phyloP scores from a whole-genome alignment of 2,329 filamentous ascomycete species.

The Fusarium sp. region DNA sequence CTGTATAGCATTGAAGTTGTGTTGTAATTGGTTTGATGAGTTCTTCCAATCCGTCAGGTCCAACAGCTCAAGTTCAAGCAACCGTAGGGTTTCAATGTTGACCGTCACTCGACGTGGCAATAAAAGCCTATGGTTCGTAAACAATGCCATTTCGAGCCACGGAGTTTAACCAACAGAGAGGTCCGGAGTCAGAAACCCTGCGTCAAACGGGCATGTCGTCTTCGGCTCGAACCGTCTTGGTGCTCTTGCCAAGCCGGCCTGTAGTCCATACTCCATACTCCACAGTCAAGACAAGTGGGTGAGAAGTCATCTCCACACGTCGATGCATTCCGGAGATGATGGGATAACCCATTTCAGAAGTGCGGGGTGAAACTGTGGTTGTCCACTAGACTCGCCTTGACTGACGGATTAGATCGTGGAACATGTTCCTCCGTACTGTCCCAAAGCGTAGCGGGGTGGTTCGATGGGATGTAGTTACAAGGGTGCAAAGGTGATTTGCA shows the following conservation, averaged over 20 bases:
- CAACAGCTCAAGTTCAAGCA: neutral
- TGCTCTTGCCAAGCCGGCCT: conserved; percentile 23
- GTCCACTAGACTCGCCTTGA: neutral
- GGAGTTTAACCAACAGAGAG: conserved; percentile 8
- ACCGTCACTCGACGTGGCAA: neutral
- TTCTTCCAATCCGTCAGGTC: neutral
- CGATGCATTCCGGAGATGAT: conserved; percentile 18
- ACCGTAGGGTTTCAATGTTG: neutral
- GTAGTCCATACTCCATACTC: conserved; percentile 29
- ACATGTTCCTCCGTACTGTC: conserved; percentile 40
- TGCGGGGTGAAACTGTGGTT: conserved; percentile 31
- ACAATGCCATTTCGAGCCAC: conserved; percentile 18
- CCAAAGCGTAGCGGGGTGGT: conserved; percentile 38
- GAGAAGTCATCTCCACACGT: conserved; percentile 26
- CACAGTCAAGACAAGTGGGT: neutral
- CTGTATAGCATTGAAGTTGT: neutral
- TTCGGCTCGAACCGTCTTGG: conserved; percentile 41
- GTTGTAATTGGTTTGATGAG: neutral
- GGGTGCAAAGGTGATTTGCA: conserved; percentile 16
- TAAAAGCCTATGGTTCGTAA: neutral
- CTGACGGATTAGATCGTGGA: conserved; percentile 40
- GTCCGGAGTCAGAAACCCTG: conserved; percentile 3
- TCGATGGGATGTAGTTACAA: conserved; percentile 21
- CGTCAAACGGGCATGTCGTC: conserved; percentile 17
- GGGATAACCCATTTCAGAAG: conserved; percentile 19